phyloP scores from a whole-genome alignment of 2,329 filamentous ascomycete species.

The Hypomyces perniciosus region DNA sequence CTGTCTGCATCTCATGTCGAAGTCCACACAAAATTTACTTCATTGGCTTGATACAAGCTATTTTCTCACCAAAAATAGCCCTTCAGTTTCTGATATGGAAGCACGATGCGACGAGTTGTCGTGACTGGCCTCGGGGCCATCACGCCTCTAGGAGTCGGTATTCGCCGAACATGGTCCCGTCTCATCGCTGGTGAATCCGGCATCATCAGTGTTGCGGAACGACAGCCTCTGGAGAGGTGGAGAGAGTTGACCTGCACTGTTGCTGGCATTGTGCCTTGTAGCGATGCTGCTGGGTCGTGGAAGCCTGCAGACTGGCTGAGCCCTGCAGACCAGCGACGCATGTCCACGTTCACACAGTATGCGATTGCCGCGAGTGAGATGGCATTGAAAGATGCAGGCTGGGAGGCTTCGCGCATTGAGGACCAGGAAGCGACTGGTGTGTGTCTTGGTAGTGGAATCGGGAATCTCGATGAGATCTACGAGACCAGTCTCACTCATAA shows the following conservation, averaged over 20 bases:
- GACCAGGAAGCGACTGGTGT: conserved; percentile 77
- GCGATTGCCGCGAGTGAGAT: conserved; percentile 81
- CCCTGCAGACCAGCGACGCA: conserved; percentile 59
- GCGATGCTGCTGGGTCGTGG: conserved; percentile 41
- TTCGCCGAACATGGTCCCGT: conserved; percentile 71
- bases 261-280: conserved; percentile 69
- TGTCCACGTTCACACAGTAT: conserved; percentile 90
- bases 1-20: too few relatives aligned
- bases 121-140: conserved; percentile 78
- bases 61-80: background rate
- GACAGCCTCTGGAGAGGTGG: conserved; percentile 55
- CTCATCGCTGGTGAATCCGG: conserved; percentile 76
- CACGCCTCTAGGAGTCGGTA: conserved; percentile 76
- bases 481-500: conserved; percentile 73
- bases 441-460: conserved; percentile 91
- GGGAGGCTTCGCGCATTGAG: conserved; percentile 55
- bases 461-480: conserved; percentile 87
- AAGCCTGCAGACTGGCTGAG: conserved; percentile 48
- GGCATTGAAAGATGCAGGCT: conserved; percentile 76
- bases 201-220: conserved; percentile 64
- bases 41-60: too few relatives aligned
- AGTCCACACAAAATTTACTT: too few relatives aligned
- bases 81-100: conserved; percentile 31
- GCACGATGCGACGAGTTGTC: conserved; percentile 64
- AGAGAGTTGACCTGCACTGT: conserved; percentile 73